Evolutionary conservation across 148 eudicot genomes (phyloP), one percentile per base, ranked within the genome.

Genomic region (Suaeda aralocaspica): DNA sequence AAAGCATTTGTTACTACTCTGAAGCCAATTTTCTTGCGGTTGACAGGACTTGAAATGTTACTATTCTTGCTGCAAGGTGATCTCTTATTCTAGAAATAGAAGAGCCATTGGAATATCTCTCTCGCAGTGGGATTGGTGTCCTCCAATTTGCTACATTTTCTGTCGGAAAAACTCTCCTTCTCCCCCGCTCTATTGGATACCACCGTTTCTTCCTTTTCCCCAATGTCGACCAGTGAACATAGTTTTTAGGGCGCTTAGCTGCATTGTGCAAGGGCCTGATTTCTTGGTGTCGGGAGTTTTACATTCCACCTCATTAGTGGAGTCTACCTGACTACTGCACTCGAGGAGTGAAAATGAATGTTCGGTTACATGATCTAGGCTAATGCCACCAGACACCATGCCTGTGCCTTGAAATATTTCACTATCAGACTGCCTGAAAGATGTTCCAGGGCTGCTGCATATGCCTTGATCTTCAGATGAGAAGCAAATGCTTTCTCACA

Each of bases 381-480:
- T 58, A 44, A 45, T 71, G 81, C 24, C n/a, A 80, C 64, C 61
- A 72, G 78, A 67, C 79, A 72, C 90, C 22, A 85, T 68, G 22
- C 94, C 92, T 0, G 90, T 80, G 61, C 79, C 67, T 55, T 79
- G 24, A 70, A 89, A 88, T 15, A 94, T 82, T 60, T 94, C 97
- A 16, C 78, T 68, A 76, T 94, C 97, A 0, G 88, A 77, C 46
- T 89, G 56, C 74, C 85, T 68, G 67, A 94, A 94, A 16, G 96
- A 84, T 53, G 97, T 89, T 50, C 99, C 97, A 0, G 99, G 99
- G 66, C 99, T 90, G 70, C 75, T 77, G 59, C 88, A 83, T 1
- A 84, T 78, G 59, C 90, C 84, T 74, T 88, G 89, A 79, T 78
- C 79, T 80, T 91, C 56, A 94, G 50, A 29, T 89, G 97, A 68